Percentiles rank a stretch among this genome's conserved stretches.
Evolutionary conservation across 139 green algal species (phyloP).

Genomic region (Pleodorina starrii): DNA sequence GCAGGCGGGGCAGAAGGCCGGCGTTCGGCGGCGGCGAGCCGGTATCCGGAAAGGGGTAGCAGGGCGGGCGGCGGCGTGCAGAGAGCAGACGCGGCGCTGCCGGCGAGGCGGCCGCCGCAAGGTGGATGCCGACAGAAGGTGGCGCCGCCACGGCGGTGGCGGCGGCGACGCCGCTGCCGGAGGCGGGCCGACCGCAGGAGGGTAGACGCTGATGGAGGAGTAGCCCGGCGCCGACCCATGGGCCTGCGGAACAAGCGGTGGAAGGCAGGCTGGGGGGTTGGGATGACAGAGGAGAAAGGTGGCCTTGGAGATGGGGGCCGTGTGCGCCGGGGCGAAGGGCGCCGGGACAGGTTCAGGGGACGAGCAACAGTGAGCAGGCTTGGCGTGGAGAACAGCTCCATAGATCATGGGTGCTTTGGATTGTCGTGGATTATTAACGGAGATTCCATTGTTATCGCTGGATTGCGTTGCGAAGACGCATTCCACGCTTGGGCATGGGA

Average conservation of each 20-base stretch:
- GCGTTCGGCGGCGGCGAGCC: background rate
- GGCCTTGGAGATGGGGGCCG: background rate
- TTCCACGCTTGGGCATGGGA: background rate
- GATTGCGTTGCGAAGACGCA: no score
- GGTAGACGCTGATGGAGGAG: background rate
- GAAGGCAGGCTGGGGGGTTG: background rate
- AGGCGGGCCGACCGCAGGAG: background rate
- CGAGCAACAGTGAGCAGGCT: no score
- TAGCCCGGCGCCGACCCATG: background rate
- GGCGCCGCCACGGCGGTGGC: background rate
- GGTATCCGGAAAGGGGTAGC: background rate
- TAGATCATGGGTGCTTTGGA: background rate
- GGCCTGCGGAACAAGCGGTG: background rate
- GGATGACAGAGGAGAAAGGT: background rate
- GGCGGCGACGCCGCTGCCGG: background rate
- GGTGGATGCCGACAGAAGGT: background rate
- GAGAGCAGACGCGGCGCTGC: no score
- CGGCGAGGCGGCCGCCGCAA: no score
- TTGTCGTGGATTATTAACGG: background rate
- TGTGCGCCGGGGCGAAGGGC: background rate
- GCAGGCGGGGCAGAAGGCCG: no score
- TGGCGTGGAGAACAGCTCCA: background rate
- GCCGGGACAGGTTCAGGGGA: no score
- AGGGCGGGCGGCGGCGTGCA: background rate
- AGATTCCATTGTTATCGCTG: background rate